Percentiles rank a stretch among this genome's conserved stretches.
These are phyloP conservation scores for Ampelomyces quisqualis DNA, from an alignment of 2,329 filamentous ascomycete species.

Conservation along the genomic window DNA sequence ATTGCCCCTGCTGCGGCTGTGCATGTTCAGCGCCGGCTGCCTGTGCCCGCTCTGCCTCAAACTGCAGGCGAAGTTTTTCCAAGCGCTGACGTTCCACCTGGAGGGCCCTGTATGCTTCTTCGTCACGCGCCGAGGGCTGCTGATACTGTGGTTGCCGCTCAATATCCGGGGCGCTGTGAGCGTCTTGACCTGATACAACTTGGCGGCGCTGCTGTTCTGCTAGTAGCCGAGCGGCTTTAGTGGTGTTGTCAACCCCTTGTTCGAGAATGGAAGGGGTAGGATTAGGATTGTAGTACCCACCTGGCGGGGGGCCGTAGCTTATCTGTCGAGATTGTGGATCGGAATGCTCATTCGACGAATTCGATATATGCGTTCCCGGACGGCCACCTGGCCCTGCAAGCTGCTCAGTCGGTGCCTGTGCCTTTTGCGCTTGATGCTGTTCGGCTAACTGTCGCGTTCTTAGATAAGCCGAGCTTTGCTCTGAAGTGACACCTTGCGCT, in stretches of 20 bases:
- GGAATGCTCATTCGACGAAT: slow-evolving; percentile 7
- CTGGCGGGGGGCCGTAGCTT: slow-evolving; percentile 14
- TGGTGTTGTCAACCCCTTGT: slow-evolving; percentile 18
- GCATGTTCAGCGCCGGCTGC: not conserved
- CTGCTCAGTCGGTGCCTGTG: slow-evolving; percentile 8
- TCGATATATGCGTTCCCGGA: slow-evolving; percentile 5
- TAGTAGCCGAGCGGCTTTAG: slow-evolving; percentile 16
- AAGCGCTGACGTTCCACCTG: slow-evolving; percentile 5
- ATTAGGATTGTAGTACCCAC: slow-evolving; percentile 31
- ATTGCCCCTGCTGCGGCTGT: not conserved
- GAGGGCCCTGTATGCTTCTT: slow-evolving; percentile 6
- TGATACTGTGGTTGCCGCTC: slow-evolving; percentile 1
- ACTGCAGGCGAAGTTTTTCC: slow-evolving; percentile 5
- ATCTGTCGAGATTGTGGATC: slow-evolving; percentile 9
- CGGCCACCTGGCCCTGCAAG: slow-evolving; percentile 5
- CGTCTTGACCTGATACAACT: slow-evolving; percentile 4
- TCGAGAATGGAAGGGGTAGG: slow-evolving; percentile 9
- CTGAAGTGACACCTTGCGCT: slow-evolving; percentile 4
- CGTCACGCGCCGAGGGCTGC: slow-evolving; percentile 2
- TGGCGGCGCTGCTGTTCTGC: slow-evolving; percentile 14
- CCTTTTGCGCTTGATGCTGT: slow-evolving; percentile 19
- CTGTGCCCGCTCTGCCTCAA: slow-evolving; percentile 6
- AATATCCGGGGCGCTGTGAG: slow-evolving; percentile 4
- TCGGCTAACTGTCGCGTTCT: slow-evolving; percentile 25
- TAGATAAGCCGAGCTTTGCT: slow-evolving; percentile 26